A percentile compares a stretch with the other conserved stretches of the same genome.
phyloP scores from a whole-genome alignment of 345 rosid genomes.

The Pelargonium nanum region DNA sequence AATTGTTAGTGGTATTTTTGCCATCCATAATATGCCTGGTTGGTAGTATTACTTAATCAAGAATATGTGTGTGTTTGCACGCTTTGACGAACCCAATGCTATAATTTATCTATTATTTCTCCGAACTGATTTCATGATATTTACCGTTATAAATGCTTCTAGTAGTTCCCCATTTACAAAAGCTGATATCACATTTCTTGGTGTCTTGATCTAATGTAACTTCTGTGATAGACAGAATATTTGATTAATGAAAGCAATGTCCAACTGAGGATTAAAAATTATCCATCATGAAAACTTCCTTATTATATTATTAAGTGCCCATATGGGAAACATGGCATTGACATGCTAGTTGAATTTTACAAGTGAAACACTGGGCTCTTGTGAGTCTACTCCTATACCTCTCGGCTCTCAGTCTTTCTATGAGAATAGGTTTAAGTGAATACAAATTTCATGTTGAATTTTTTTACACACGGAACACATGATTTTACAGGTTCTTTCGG shows the following conservation, averaged over 20 bases:
- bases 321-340: background rate
- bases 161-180: no score
- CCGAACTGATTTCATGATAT: no score
- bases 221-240: background rate
- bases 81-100: no score
- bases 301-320: background rate
- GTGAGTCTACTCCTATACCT: background rate
- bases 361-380: background rate
- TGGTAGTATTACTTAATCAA: no score
- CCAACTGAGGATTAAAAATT: no score
- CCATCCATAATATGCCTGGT: no score
- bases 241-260: no score
- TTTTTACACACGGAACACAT: slow-evolving; percentile 1
- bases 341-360: background rate
- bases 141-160: no score
- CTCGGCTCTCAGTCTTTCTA: slow-evolving; percentile 1
- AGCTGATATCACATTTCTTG: no score
- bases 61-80: no score
- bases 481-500: slow-evolving; percentile 51
- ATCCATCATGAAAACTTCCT: background rate
- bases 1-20: no score
- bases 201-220: background rate
- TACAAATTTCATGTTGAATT: background rate
- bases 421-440: background rate
- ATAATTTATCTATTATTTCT: no score